A percentile compares a stretch with the other conserved stretches of the same genome.
These are phyloP conservation scores for Acer yangbiense DNA, from an alignment of 345 rosid genomes.

Conservation along the genomic window DNA sequence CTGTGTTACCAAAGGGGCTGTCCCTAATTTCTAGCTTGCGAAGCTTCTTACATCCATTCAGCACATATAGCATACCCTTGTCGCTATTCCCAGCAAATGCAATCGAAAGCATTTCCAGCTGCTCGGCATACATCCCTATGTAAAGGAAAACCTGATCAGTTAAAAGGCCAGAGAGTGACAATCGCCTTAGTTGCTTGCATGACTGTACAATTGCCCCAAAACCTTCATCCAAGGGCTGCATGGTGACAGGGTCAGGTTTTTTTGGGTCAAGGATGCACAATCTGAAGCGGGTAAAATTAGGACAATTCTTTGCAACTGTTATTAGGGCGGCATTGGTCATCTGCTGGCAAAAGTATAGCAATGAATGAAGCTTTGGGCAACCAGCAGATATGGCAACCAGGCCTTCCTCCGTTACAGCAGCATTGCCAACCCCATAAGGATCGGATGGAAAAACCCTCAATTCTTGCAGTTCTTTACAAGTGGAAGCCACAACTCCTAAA, in stretches of 20 bases:
- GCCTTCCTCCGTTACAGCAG: constrained; percentile 84
- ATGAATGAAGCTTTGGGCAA: constrained; percentile 77
- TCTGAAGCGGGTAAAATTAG: constrained; percentile 81
- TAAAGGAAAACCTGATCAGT: constrained; percentile 84
- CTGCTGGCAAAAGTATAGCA: constrained; percentile 92
- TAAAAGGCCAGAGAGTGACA: constrained; percentile 77
- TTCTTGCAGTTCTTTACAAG: constrained; percentile 86
- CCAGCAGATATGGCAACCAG: constrained; percentile 84
- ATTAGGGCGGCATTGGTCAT: constrained; percentile 95
- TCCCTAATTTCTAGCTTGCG: constrained; percentile 91
- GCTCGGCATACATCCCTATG: constrained; percentile 79
- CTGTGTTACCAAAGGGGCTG: constrained; percentile 80
- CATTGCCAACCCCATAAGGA: constrained; percentile 51
- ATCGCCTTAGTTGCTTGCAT: constrained; percentile 68
- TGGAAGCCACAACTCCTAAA: constrained; percentile 68
- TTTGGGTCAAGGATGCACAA: constrained; percentile 74
- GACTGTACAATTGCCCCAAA: constrained; percentile 90
- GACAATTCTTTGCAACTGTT: constrained; percentile 79
- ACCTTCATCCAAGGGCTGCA: constrained; percentile 85
- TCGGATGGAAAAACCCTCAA: constrained; percentile 92
- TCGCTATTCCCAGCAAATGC: constrained; percentile 92
- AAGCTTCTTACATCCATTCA: constrained; percentile 89
- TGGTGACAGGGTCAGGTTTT: constrained; percentile 72
- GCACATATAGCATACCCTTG: constrained; percentile 80
- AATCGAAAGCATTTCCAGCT: constrained; percentile 93